These are phyloP conservation scores for Panicum miliaceum DNA, from an alignment of 176 grass and related monocot genomes.

Conservation along the genomic window DNA sequence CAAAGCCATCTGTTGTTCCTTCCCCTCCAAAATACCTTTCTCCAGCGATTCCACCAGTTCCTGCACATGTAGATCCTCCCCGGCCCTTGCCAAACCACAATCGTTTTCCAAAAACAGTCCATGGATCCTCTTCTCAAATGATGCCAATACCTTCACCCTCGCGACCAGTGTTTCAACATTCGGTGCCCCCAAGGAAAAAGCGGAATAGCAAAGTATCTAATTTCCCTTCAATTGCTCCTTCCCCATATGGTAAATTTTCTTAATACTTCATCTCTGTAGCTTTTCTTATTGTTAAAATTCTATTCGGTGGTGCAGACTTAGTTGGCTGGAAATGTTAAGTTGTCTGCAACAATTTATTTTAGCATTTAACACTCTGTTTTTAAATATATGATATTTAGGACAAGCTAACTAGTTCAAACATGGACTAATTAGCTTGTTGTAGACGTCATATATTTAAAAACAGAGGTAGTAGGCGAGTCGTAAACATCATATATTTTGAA, in stretches of 20 bases:
- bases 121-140: constrained; percentile 50
- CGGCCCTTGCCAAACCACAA: constrained; percentile 12
- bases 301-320: neutral
- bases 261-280: constrained; percentile 1
- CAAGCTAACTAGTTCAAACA: no score
- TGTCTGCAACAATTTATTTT: neutral
- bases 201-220: constrained; percentile 21
- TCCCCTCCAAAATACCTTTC: constrained; percentile 33
- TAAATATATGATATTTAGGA: neutral
- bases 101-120: constrained; percentile 39
- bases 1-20: constrained; percentile 35
- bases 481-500: no score
- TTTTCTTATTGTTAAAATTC: neutral
- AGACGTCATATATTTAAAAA: neutral
- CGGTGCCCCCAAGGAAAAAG: constrained; percentile 35
- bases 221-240: constrained; percentile 44
- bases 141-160: constrained; percentile 47
- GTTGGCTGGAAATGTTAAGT: neutral
- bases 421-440: neutral
- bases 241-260: constrained; percentile 58
- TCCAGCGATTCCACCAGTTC: constrained; percentile 49
- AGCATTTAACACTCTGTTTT: neutral
- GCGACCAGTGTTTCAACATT: constrained; percentile 30
- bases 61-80: constrained; percentile 32
- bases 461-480: neutral